Base-by-base conservation (phyloP, 495 filamentous ascomycete genomes). In the Podospora pseudopauciseta region DNA sequence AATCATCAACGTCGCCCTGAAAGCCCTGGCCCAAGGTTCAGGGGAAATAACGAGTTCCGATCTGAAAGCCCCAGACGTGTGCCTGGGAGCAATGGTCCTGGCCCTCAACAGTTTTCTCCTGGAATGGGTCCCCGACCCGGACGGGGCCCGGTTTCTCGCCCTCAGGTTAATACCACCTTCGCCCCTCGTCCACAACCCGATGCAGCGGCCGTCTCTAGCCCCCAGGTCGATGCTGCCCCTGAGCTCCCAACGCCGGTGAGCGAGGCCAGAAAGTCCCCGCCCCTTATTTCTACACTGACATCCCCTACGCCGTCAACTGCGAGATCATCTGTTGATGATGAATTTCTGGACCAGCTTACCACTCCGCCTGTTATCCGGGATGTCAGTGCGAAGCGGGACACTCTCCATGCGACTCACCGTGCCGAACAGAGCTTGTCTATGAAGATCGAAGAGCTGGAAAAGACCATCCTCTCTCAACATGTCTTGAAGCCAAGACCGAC, bases 381-480 rank as follows among this genome's bases (percentile, higher is more conserved):
- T 39, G 78, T 84, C 16, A 57, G 63, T 26, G 81, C 81, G 6
- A 79, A 76, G 68, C 79, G 82, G 30, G 80, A 84, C 54, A 83
- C 81, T 1, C 55, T 80, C 20, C 75, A 77, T 4, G 68, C 79
- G 4, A 72, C 68, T 62, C 66, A 73, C 0, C 72, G 76, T 9
- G 71, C 75, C 16, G 72, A 78, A 23, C 75, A 76, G 13, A 84
- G 82, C 60, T 61, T 83, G 62, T 78, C 79, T 15, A 82, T 81
- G 78, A 78, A 74, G 65, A 79, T 82, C n/a, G 82, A 84, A 64
- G 77, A 80, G 61, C 64, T 79, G 2, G 80, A 77, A 61, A 74
- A 74, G 64, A 71, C 70, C 3, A 71, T 77, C 5, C 30, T 77
- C 11, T 72, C 73, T 27, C 73, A 77, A 64, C 60, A 71, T 16